Conservation (phyloP, 345 rosid genomes). For the Barbarea vulgaris region DNA sequence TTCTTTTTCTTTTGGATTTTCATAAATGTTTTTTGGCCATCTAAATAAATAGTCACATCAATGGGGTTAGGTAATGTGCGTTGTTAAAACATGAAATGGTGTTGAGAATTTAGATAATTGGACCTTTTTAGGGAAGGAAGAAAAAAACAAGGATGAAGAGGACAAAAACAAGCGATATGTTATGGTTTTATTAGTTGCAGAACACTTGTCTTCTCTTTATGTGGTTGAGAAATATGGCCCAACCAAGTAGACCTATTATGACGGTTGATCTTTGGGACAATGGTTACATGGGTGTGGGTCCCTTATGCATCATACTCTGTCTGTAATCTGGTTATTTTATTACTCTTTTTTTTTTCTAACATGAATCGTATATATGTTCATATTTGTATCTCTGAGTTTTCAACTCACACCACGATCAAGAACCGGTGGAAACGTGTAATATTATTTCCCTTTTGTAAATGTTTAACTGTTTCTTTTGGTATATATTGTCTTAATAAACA, state of each 20-base stretch:
- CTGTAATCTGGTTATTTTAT: slow-evolving; percentile 11
- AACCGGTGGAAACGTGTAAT: neutral
- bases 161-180: slow-evolving; percentile 24
- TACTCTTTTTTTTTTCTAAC: neutral
- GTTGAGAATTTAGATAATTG: neutral
- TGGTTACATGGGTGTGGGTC: slow-evolving; percentile 42
- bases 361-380: neutral
- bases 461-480: neutral
- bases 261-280: slow-evolving; percentile 40
- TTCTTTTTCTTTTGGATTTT: neutral
- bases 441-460: neutral
- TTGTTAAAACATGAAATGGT: slow-evolving; percentile 25
- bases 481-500: neutral
- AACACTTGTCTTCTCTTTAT: slow-evolving; percentile 22
- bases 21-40: slow-evolving; percentile 5
- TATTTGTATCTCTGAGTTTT: neutral
- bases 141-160: slow-evolving; percentile 18
- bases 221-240: slow-evolving; percentile 37
- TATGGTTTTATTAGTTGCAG: slow-evolving; percentile 41
- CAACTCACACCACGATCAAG: neutral
- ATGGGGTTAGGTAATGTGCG: slow-evolving; percentile 17
- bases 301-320: slow-evolving; percentile 26
- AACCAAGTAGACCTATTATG: slow-evolving; percentile 34
- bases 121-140: neutral
- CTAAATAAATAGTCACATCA: slow-evolving; percentile 29